These are phyloP conservation scores for Lichtheimia ramosa DNA, from an alignment of 371 early-diverging fungal species.

Conservation along the genomic window DNA sequence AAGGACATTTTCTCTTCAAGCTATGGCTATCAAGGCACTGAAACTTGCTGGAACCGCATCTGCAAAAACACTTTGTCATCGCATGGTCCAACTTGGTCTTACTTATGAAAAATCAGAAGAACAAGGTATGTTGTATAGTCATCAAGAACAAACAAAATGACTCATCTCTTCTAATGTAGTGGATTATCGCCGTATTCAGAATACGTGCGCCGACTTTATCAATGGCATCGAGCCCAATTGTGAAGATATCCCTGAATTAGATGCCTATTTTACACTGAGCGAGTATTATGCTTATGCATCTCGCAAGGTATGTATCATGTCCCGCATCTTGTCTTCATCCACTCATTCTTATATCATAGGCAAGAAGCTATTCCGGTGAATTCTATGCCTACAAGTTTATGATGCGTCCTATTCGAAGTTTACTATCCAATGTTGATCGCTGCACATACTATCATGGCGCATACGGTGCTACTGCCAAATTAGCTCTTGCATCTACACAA, in stretches of 20 bases:
- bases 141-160: neutral
- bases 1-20: slow-evolving; percentile 20
- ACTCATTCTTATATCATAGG: slow-evolving; percentile 4
- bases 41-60: slow-evolving; percentile 6
- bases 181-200: slow-evolving; percentile 24
- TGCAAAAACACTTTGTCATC: slow-evolving; percentile 23
- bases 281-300: slow-evolving; percentile 42
- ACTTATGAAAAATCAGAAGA: slow-evolving; percentile 29
- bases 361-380: slow-evolving; percentile 25
- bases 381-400: slow-evolving; percentile 33
- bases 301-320: slow-evolving; percentile 23
- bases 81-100: slow-evolving; percentile 31
- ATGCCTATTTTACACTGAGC: slow-evolving; percentile 36
- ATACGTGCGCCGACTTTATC: slow-evolving; percentile 21
- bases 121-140: slow-evolving; percentile 13
- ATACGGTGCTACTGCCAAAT: slow-evolving; percentile 30
- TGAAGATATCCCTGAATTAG: slow-evolving; percentile 23
- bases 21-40: slow-evolving; percentile 15
- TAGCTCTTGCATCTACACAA: slow-evolving; percentile 31
- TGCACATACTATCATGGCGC: slow-evolving; percentile 31
- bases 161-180: slow-evolving; percentile 5
- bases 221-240: slow-evolving; percentile 12
- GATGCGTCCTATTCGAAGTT: slow-evolving; percentile 19
- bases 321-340: too few species aligned
- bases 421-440: slow-evolving; percentile 3